phyloP scores from a whole-genome alignment of 2,329 filamentous ascomycete genomes.

The Zasmidium angulare region DNA sequence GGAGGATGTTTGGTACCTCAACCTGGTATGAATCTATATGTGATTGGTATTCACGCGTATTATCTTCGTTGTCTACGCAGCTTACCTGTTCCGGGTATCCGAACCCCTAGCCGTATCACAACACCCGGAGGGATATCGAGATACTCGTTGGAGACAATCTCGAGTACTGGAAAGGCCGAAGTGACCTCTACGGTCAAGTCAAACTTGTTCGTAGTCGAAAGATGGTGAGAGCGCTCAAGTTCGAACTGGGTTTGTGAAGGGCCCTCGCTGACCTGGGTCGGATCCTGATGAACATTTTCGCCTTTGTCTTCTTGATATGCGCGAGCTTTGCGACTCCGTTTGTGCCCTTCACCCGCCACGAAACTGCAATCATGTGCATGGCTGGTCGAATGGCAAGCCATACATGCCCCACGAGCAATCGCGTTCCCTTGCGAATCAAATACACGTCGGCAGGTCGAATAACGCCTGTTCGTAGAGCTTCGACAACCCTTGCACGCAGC shows the following conservation, averaged over 20 bases:
- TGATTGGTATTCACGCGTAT: neutral
- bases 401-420: neutral
- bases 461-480: neutral
- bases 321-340: no score
- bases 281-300: no score
- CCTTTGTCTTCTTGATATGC: no score
- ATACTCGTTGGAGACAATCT: neutral
- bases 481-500: neutral
- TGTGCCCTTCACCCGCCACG: no score
- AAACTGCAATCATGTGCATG: neutral
- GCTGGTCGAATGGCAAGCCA: neutral
- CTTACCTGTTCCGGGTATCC: neutral
- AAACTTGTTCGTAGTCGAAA: neutral
- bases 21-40: neutral
- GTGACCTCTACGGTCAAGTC: neutral
- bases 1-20: neutral
- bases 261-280: no score
- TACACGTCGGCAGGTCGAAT: neutral
- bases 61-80: neutral
- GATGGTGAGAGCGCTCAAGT: neutral
- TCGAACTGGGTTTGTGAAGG: no score
- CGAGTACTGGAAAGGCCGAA: neutral
- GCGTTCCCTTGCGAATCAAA: neutral
- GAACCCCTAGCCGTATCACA: neutral
- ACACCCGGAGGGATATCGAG: neutral